These are phyloP conservation scores for Udeniomyces megalosporus DNA, from an alignment of 768 basidiomycete genomes.

Conservation along the genomic window DNA sequence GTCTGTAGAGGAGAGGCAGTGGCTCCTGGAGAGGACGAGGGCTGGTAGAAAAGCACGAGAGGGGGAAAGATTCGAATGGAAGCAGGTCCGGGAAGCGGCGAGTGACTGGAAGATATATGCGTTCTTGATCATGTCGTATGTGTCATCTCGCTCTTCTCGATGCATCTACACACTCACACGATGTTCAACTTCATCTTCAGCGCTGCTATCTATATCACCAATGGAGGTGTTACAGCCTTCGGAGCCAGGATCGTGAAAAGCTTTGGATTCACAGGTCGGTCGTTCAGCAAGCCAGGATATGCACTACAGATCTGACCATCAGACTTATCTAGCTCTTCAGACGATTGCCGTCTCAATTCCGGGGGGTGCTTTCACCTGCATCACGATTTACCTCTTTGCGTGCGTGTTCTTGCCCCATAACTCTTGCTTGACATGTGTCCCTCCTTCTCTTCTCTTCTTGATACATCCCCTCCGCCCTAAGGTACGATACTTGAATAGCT, in stretches of 20 bases:
- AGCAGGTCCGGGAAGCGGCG: constrained; percentile 26
- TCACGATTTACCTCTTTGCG: constrained; percentile 6
- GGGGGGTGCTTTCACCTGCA: constrained; percentile 28
- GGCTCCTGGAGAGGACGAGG: constrained; percentile 22
- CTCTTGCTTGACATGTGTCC: too few species aligned
- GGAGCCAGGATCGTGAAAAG: constrained; percentile 29
- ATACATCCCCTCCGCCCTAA: too few species aligned
- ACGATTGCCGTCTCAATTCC: constrained; percentile 27
- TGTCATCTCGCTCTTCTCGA: not conserved
- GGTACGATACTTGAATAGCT: too few species aligned
- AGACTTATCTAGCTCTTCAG: too few species aligned
- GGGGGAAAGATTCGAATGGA: constrained; percentile 19
- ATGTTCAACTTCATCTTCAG: not conserved
- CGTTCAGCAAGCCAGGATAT: too few species aligned
- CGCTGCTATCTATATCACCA: not conserved
- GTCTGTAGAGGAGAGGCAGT: constrained; percentile 21
- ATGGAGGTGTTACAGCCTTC: constrained; percentile 26
- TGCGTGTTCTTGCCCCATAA: too few species aligned
- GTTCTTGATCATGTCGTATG: constrained; percentile 27
- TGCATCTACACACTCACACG: not conserved
- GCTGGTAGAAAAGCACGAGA: not conserved
- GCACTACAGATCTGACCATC: too few species aligned
- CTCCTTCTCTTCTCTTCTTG: too few species aligned
- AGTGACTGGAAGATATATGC: constrained; percentile 29
- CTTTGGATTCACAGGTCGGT: constrained; percentile 29